Conservation (phyloP, 306 rosid genomes). For the Cicer cuneatum region DNA sequence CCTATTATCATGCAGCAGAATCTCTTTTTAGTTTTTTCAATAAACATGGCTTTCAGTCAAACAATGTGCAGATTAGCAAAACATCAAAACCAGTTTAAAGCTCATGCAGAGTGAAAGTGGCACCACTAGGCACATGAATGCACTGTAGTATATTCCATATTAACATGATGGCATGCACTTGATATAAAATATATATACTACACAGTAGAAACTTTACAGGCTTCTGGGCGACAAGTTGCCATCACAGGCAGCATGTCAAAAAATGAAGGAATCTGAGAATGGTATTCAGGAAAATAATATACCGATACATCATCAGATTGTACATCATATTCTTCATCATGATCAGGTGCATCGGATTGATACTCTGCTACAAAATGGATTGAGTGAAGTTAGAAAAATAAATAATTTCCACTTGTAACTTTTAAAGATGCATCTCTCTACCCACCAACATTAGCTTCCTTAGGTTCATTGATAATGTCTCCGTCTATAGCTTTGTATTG, state of each 20-base stretch:
- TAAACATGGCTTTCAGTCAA: slow-evolving; percentile 28
- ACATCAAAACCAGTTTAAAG: slow-evolving; percentile 37
- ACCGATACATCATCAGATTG: slow-evolving; percentile 73
- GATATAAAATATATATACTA: slow-evolving; percentile 26
- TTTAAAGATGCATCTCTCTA: slow-evolving; percentile 46
- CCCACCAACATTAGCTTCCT: slow-evolving; percentile 68
- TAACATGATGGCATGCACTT: slow-evolving; percentile 25
- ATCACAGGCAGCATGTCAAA: slow-evolving; percentile 33
- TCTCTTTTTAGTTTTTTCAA: background rate
- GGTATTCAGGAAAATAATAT: slow-evolving; percentile 25
- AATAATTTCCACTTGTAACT: slow-evolving; percentile 24
- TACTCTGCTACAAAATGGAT: slow-evolving; percentile 52
- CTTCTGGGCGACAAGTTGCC: slow-evolving; percentile 14
- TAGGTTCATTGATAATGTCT: slow-evolving; percentile 51
- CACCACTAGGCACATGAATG: slow-evolving; percentile 30
- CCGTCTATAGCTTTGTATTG: slow-evolving; percentile 52
- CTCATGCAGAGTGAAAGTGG: slow-evolving; percentile 29
- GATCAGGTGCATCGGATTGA: slow-evolving; percentile 52
- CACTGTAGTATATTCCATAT: background rate
- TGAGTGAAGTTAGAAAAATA: slow-evolving; percentile 37
- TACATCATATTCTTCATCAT: slow-evolving; percentile 66
- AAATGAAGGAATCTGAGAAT: slow-evolving; percentile 36
- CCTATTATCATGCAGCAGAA: slow-evolving; percentile 17
- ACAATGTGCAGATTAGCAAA: slow-evolving; percentile 26
- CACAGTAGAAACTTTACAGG: slow-evolving; percentile 25